Conservation (phyloP, 1,284 basidiomycete genomes). For the Cryptococcus sp. region DNA sequence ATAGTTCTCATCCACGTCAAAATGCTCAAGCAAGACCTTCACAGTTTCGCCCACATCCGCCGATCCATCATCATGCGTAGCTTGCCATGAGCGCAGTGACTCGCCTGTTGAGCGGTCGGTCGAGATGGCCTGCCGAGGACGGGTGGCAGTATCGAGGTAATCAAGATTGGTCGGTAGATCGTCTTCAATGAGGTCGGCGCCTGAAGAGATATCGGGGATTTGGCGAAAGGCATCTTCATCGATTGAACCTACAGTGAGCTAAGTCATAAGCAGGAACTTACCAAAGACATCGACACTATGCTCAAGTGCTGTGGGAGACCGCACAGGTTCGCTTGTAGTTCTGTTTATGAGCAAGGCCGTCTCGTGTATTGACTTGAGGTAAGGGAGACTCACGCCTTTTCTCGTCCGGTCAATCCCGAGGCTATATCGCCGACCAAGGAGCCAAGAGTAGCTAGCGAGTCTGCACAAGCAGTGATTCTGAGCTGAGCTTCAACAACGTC, state of each 20-base stretch:
- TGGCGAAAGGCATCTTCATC: slow-evolving; percentile 77
- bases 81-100: slow-evolving; percentile 40
- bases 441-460: slow-evolving; percentile 43
- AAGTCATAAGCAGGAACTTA: slow-evolving; percentile 2
- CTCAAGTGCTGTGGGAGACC: slow-evolving; percentile 21
- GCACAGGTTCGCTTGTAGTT: not conserved
- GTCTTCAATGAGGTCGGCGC: slow-evolving; percentile 84
- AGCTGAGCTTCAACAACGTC: slow-evolving; percentile 29
- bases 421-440: slow-evolving; percentile 37
- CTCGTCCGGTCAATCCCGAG: slow-evolving; percentile 8
- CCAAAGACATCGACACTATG: slow-evolving; percentile 40
- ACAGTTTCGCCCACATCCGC: slow-evolving; percentile 72
- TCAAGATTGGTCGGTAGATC: slow-evolving; percentile 84
- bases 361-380: too few species aligned
- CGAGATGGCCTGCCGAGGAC: slow-evolving; percentile 49
- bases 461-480: slow-evolving; percentile 46
- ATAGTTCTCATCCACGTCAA: slow-evolving; percentile 64
- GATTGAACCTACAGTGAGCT: slow-evolving; percentile 58
- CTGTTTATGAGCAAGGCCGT: slow-evolving; percentile 2
- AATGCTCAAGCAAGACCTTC: slow-evolving; percentile 61
- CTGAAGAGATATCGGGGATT: slow-evolving; percentile 60
- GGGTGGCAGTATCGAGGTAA: slow-evolving; percentile 69
- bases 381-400: slow-evolving; percentile 9
- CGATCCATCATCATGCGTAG: slow-evolving; percentile 20
- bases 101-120: slow-evolving; percentile 60